phyloP scores from a whole-genome alignment of 164 flowering plant genomes.

The Macadamia integrifolia region DNA sequence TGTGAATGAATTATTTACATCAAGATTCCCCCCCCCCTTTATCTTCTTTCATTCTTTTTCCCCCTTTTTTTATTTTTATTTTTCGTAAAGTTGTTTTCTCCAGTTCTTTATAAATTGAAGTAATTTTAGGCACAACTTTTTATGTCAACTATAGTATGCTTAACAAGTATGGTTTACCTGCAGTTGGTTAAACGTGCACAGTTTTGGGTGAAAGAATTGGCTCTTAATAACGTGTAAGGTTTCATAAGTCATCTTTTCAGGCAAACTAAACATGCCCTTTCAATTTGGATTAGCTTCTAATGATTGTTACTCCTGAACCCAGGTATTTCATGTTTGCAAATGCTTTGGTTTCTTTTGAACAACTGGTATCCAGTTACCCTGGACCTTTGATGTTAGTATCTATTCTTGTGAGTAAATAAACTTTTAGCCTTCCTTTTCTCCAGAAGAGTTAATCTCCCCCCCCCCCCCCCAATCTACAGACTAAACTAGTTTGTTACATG shows the following conservation, averaged over 20 bases:
- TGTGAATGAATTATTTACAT: constrained; percentile 4
- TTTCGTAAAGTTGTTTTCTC: neutral
- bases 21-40: neutral
- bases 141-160: constrained; percentile 3
- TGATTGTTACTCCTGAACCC: constrained; percentile 15
- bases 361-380: constrained; percentile 71
- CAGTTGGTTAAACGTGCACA: constrained; percentile 82
- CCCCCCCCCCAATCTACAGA: too few species aligned
- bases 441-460: too few species aligned
- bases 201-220: constrained; percentile 70
- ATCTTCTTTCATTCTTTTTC: too few species aligned
- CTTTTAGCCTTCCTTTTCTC: neutral
- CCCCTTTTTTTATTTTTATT: too few species aligned
- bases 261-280: neutral
- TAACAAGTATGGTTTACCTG: constrained; percentile 6
- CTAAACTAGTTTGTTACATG: neutral
- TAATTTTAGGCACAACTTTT: neutral
- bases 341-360: constrained; percentile 72
- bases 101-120: neutral
- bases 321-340: constrained; percentile 87
- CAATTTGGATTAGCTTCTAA: neutral
- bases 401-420: constrained; percentile 58
- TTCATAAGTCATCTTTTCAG: constrained; percentile 6
- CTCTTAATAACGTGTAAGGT: constrained; percentile 66
- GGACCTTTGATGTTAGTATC: constrained; percentile 75